These are phyloP conservation scores for Calonectria multiphialidica DNA, from an alignment of 2,329 filamentous ascomycete species.

Conservation along the genomic window DNA sequence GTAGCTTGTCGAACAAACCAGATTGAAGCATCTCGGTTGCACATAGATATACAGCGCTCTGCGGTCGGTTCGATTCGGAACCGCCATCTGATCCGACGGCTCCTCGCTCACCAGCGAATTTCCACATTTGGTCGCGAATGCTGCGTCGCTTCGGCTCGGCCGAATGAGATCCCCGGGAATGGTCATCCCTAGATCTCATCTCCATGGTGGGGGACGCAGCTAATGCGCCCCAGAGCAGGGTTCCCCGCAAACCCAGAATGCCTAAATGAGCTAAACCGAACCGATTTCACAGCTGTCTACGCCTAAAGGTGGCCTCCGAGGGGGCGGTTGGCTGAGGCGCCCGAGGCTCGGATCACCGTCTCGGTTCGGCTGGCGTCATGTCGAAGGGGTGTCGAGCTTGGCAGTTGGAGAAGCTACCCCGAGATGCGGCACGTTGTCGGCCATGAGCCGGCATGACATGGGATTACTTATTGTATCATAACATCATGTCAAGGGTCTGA, in stretches of 20 bases:
- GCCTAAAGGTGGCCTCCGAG: not conserved
- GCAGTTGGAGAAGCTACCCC: slow-evolving; percentile 18
- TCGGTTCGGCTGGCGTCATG: slow-evolving; percentile 9
- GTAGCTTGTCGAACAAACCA: slow-evolving; percentile 5
- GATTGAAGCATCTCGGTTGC: slow-evolving; percentile 10
- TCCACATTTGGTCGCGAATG: not conserved
- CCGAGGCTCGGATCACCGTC: slow-evolving; percentile 3
- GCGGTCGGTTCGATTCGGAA: slow-evolving; percentile 17
- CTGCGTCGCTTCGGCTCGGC: not conserved
- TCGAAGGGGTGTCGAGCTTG: not conserved
- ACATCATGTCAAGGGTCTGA: not conserved
- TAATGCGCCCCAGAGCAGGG: slow-evolving; percentile 3
- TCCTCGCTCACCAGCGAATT: not conserved
- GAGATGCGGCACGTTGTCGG: not conserved
- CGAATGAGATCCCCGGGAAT: slow-evolving; percentile 8
- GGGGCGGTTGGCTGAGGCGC: not conserved
- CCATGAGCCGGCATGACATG: not conserved
- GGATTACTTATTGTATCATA: slow-evolving; percentile 14
- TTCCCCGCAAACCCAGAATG: slow-evolving; percentile 13
- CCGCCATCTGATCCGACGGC: slow-evolving; percentile 8
- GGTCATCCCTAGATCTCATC: slow-evolving; percentile 5
- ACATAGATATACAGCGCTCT: slow-evolving; percentile 15
- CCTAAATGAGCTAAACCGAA: not conserved
- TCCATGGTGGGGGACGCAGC: slow-evolving; percentile 5
- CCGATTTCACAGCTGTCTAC: not conserved